phyloP scores from a whole-genome alignment of 1,139 yeast genomes.

The Nakaseomyces glabratus region DNA sequence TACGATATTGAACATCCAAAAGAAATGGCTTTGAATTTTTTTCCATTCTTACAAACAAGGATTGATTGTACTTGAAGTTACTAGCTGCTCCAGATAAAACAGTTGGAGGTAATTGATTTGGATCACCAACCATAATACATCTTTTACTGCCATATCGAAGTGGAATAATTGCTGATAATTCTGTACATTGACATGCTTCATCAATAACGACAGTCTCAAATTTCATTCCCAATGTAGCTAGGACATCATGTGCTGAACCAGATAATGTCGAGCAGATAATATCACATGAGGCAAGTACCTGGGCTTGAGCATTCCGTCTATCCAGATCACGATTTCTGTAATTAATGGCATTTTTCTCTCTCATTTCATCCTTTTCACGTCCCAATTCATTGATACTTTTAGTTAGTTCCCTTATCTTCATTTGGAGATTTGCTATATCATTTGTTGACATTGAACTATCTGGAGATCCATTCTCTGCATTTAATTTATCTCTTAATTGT shows the following conservation, averaged over 20 bases:
- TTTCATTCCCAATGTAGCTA: conserved; percentile 61
- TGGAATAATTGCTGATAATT: conserved; percentile 85
- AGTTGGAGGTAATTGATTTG: conserved; percentile 96
- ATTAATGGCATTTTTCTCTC: conserved; percentile 62
- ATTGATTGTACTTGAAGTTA: conserved; percentile 71
- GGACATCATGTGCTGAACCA: conserved; percentile 87
- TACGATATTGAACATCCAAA: conserved; percentile 92
- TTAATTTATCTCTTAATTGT: conserved; percentile 21
- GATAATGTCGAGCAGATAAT: conserved; percentile 88
- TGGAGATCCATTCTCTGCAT: conserved; percentile 27
- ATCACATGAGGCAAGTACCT: conserved; percentile 67
- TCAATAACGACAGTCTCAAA: conserved; percentile 95
- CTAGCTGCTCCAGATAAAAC: conserved; percentile 91
- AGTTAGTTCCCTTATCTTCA: conserved; percentile 46
- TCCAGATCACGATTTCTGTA: conserved; percentile 72
- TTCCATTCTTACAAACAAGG: conserved; percentile 91
- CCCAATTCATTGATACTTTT: conserved; percentile 61
- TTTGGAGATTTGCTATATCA: conserved; percentile 39
- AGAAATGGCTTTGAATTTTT: conserved; percentile 53
- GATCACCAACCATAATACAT: conserved; percentile 98
- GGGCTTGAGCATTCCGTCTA: conserved; percentile 63
- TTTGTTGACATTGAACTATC: conserved; percentile 26
- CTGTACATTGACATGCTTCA: conserved; percentile 98
- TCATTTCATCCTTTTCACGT: conserved; percentile 62
- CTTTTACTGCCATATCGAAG: conserved; percentile 82